These are phyloP conservation scores for Leccinum subrobustum DNA, from an alignment of 1,284 basidiomycete species.

Conservation along the genomic window DNA sequence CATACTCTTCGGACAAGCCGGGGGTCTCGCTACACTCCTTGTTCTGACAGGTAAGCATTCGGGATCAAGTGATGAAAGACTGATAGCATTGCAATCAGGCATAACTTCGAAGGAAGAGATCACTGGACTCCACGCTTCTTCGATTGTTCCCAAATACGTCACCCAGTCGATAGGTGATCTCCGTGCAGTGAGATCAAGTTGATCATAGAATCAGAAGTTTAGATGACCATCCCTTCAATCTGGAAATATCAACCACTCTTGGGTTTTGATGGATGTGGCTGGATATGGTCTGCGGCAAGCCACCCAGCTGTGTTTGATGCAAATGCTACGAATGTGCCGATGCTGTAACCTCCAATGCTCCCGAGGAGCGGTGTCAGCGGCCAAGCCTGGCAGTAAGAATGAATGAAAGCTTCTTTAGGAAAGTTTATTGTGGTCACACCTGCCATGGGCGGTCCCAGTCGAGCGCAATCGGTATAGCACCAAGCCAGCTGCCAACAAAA, in stretches of 20 bases:
- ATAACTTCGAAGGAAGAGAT: slow-evolving; percentile 74
- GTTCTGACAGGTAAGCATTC: slow-evolving; percentile 83
- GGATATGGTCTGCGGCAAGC: neutral
- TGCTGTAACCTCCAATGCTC: neutral
- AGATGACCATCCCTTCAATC: slow-evolving; percentile 3
- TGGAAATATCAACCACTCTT: slow-evolving; percentile 19
- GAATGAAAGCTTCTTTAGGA: neutral
- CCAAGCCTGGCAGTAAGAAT: slow-evolving; percentile 34
- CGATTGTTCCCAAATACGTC: slow-evolving; percentile 78
- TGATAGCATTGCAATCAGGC: slow-evolving; percentile 42
- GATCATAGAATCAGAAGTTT: slow-evolving; percentile 18
- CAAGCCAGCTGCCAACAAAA: slow-evolving; percentile 74
- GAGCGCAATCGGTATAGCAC: slow-evolving; percentile 79
- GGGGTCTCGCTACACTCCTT: slow-evolving; percentile 83
- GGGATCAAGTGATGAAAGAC: slow-evolving; percentile 2
- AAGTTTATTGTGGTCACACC: slow-evolving; percentile 45
- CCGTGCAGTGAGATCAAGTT: slow-evolving; percentile 32
- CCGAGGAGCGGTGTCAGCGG: neutral
- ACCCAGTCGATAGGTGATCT: slow-evolving; percentile 81
- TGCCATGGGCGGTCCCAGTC: slow-evolving; percentile 98
- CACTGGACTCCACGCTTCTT: slow-evolving; percentile 65
- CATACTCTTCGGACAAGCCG: slow-evolving; percentile 86
- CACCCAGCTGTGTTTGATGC: slow-evolving; percentile 42
- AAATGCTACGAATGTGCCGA: slow-evolving; percentile 51
- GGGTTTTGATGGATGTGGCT: slow-evolving; percentile 13